Evolutionary conservation across 2,329 filamentous ascomycete genomes (phyloP).

Genomic region (Trichophyton rubrum): DNA sequence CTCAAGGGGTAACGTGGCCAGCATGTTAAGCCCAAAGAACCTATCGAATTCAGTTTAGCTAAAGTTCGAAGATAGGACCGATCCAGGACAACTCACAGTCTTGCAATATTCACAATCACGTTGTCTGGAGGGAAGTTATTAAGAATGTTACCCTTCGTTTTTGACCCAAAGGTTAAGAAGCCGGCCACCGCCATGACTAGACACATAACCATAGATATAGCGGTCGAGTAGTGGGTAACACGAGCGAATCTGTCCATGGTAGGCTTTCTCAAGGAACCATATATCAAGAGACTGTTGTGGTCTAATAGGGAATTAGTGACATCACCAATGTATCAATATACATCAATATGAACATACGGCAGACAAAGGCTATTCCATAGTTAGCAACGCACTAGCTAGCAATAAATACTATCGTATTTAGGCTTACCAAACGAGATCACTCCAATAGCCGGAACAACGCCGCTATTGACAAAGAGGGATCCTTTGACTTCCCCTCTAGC

Average conservation of each 20-base stretch:
- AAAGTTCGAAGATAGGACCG: background rate
- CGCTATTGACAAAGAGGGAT: constrained; percentile 65
- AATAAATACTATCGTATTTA: background rate
- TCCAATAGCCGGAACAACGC: constrained; percentile 89
- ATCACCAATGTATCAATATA: constrained; percentile 11
- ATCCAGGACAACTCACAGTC: constrained; percentile 44
- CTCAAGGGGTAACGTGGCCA: constrained; percentile 90
- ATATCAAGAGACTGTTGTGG: constrained; percentile 95
- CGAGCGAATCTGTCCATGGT: constrained; percentile 89
- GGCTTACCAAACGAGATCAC: constrained; percentile 87
- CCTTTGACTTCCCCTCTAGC: constrained; percentile 58
- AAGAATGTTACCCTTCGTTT: constrained; percentile 86
- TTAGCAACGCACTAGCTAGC: constrained; percentile 22
- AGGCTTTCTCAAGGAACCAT: constrained; percentile 84
- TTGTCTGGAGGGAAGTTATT: constrained; percentile 95
- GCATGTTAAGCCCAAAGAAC: constrained; percentile 97
- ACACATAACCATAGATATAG: constrained; percentile 82
- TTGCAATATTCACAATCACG: constrained; percentile 83
- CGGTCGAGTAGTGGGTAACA: constrained; percentile 89
- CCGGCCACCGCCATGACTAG: constrained; percentile 76
- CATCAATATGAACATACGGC: constrained; percentile 36
- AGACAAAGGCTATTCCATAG: constrained; percentile 46
- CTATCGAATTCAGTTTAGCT: constrained; percentile 19
- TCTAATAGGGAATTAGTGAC: constrained; percentile 34
- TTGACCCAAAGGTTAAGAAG: constrained; percentile 85